Base-by-base conservation (phyloP, 192 early-diverging fungal genomes). In the Linnemannia zychae region DNA sequence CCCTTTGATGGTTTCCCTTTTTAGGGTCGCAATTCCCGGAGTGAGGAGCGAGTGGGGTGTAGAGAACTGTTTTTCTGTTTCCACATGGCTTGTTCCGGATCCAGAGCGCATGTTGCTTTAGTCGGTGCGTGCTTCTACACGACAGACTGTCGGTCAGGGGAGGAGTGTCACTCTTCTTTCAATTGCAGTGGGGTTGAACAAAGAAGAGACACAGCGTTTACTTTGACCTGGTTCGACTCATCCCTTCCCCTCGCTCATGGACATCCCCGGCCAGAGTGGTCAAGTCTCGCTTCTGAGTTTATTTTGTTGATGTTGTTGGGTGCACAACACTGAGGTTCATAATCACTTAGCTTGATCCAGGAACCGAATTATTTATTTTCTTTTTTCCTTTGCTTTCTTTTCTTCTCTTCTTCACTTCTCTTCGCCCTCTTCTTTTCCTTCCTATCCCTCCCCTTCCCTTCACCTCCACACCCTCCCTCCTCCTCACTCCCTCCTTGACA, bases 291-390 rank as follows among this genome's bases (percentile, higher is more conserved):
- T 11, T 40, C 67, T 24, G 67, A 40, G 67, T 69, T 69, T 40
- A 17, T 67, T 3, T 22, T 57, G 22, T 57, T 63, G 12, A 40
- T 69, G 36, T 69, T 69, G 67, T 69, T 69, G 67, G 67, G 67
- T 69, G 67, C 38, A 36, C 28, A 44, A 44, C 40, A 44, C n/a
- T n/a, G n/a, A n/a, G n/a, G n/a, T 57, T 57, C n/a, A 31, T 28
- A 63, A n/a, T 63, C 31, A 7, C 6, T 63, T 63, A 7, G 49
- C 15, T 15, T 63, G 57, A 63, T 63, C 57, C 57, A 63, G 57
- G 28, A 63, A 63, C 57, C 57, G 57, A 63, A 63, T 63, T 31
- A 28, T 15, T 31, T 60, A 28, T 60, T 38, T 20, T 71, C 24
- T 31, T 31, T 28, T 47, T 31, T n/a, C n/a, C 22, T 44, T 49